These are phyloP conservation scores for Xylaria grammica DNA, from an alignment of 495 filamentous ascomycete genomes.

Conservation along the genomic window DNA sequence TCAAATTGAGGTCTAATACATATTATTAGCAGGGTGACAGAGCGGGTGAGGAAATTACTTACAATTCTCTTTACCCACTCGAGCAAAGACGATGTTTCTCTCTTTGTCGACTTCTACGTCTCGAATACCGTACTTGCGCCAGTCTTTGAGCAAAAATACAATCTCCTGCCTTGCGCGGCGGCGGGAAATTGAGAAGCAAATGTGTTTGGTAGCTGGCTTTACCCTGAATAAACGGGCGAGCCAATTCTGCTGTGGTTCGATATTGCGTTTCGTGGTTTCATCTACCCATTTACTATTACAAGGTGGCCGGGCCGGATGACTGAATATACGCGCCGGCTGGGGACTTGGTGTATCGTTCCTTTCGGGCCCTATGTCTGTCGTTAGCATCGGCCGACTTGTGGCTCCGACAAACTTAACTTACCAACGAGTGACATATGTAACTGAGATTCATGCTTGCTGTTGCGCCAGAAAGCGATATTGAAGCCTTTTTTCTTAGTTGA, in stretches of 20 bases:
- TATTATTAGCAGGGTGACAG: constrained; percentile 29
- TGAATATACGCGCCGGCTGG: constrained; percentile 21
- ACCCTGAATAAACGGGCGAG: constrained; percentile 85
- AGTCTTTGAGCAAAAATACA: constrained; percentile 71
- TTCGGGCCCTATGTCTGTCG: constrained; percentile 20
- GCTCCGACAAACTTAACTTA: constrained; percentile 25
- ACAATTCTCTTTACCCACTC: constrained; percentile 79
- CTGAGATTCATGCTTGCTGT: constrained; percentile 42
- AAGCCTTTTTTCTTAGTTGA: constrained; percentile 55
- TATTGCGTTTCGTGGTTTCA: constrained; percentile 44
- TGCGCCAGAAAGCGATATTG: constrained; percentile 52
- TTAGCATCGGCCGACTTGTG: constrained; percentile 16
- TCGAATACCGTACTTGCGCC: constrained; percentile 78
- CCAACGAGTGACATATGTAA: constrained; percentile 42
- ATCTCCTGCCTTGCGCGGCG: constrained; percentile 75
- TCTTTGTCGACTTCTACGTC: constrained; percentile 76
- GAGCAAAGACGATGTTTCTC: constrained; percentile 73
- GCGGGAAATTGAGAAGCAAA: constrained; percentile 75
- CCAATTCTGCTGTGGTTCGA: constrained; percentile 76
- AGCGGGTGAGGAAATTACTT: constrained; percentile 45
- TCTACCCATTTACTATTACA: constrained; percentile 19
- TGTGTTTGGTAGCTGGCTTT: constrained; percentile 73
- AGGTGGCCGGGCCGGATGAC: constrained; percentile 12
- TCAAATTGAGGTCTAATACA: constrained; percentile 68
- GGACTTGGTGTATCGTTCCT: constrained; percentile 14